Conservation (phyloP, 345 rosid genomes). For the Psidium guajava region DNA sequence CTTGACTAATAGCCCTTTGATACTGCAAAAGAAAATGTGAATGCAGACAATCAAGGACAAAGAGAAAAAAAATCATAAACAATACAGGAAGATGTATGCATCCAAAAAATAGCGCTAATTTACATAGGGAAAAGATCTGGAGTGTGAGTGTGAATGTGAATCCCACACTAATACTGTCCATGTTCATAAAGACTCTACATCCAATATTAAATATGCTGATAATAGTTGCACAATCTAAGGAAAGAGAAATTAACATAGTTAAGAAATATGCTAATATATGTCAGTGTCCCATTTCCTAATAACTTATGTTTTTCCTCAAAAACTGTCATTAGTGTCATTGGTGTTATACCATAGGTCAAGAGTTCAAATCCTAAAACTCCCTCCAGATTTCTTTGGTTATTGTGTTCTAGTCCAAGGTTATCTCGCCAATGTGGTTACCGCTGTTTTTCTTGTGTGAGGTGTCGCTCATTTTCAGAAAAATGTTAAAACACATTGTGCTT, state of each 20-base stretch:
- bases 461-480: not conserved
- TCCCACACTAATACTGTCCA: not conserved
- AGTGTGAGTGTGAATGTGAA: not conserved
- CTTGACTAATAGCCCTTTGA: conserved; percentile 78
- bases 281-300: not conserved
- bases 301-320: not conserved
- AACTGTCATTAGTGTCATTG: not conserved
- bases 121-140: not conserved
- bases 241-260: not conserved
- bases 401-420: not conserved
- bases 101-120: not conserved
- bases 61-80: not conserved
- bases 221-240: not conserved
- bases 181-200: not conserved
- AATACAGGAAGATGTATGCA: not conserved
- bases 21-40: conserved; percentile 44
- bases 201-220: not conserved
- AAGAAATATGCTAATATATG: not conserved
- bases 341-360: not conserved
- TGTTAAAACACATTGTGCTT: not conserved
- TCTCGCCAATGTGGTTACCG: not conserved
- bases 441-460: not conserved
- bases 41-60: not conserved
- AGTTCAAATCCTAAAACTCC: not conserved
- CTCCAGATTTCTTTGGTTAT: not conserved